A percentile compares a stretch with the other conserved stretches of the same genome.
phyloP scores from a whole-genome alignment of 768 basidiomycete species.

The Amanita phalloides region DNA sequence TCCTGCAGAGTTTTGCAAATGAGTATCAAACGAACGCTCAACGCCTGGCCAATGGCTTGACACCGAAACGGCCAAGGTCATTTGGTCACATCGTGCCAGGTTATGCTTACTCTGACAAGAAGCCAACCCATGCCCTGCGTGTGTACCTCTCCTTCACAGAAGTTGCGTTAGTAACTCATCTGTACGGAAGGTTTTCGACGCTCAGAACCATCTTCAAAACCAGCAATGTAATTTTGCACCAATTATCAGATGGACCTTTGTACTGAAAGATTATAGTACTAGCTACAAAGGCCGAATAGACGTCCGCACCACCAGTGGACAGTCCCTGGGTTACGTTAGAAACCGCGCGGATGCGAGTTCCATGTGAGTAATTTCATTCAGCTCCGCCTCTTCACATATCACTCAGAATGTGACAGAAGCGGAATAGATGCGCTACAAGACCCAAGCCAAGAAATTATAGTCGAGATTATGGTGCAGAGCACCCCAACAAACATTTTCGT shows the following conservation, averaged over 20 bases:
- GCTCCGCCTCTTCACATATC: background rate
- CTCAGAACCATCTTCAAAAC: background rate
- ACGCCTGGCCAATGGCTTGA: slow-evolving; percentile 34
- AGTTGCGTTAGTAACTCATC: background rate
- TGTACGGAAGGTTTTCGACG: background rate
- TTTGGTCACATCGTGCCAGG: slow-evolving; percentile 20
- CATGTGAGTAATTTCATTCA: slow-evolving; percentile 12
- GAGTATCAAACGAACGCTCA: slow-evolving; percentile 27
- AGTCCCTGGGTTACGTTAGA: slow-evolving; percentile 17
- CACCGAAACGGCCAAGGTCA: slow-evolving; percentile 24
- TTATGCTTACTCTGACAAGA: slow-evolving; percentile 5
- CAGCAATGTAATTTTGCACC: background rate
- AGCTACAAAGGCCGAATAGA: slow-evolving; percentile 23
- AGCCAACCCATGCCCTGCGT: slow-evolving; percentile 19
- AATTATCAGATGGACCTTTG: background rate
- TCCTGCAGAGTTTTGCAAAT: slow-evolving; percentile 11
- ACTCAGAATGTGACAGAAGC: slow-evolving; percentile 14
- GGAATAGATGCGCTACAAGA: slow-evolving; percentile 15
- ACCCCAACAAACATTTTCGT: background rate
- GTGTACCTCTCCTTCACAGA: slow-evolving; percentile 6
- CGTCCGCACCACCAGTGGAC: slow-evolving; percentile 20
- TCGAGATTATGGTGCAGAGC: background rate
- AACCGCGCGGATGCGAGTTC: slow-evolving; percentile 16
- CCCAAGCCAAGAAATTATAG: background rate
- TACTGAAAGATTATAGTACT: slow-evolving; percentile 8